A percentile compares a stretch with the other conserved stretches of the same genome.
phyloP scores from a whole-genome alignment of 2,329 filamentous ascomycete genomes.

The Didymellaceae sp. region DNA sequence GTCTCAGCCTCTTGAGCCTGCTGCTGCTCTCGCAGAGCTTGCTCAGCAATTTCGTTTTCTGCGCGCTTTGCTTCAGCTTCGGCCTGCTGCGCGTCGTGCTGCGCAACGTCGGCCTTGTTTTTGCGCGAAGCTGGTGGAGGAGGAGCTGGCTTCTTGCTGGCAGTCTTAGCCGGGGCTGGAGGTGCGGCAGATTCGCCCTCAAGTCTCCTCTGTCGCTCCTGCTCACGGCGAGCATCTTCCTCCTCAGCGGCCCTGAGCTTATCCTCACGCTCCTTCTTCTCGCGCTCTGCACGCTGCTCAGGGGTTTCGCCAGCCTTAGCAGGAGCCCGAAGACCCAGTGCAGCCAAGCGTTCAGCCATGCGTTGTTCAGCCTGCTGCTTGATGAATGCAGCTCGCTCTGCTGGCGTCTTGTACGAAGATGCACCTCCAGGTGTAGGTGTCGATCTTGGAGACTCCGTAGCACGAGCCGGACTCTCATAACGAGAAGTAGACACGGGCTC shows the following conservation, averaged over 20 bases:
- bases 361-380: conserved; percentile 96
- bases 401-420: conserved; percentile 84
- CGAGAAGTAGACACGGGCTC: conserved; percentile 47
- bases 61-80: conserved; percentile 65
- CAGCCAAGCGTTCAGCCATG: conserved; percentile 94
- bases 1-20: conserved; percentile 77
- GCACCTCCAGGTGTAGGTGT: conserved; percentile 63
- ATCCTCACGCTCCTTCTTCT: conserved; percentile 84
- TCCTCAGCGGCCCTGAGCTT: conserved; percentile 90
- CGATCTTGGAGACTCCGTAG: conserved; percentile 60
- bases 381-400: conserved; percentile 94
- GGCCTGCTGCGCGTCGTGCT: conserved; percentile 63
- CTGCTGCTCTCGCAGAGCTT: conserved; percentile 70
- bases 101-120: conserved; percentile 61
- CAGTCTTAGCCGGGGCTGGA: conserved; percentile 56
- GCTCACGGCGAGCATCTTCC: conserved; percentile 86
- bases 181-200: conserved; percentile 75
- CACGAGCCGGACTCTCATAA: conserved; percentile 59
- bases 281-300: conserved; percentile 84
- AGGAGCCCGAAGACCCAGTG: conserved; percentile 86
- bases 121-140: conserved; percentile 78
- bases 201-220: conserved; percentile 82
- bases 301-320: conserved; percentile 80
- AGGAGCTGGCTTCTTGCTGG: conserved; percentile 64
- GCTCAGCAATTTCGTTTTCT: conserved; percentile 62